A percentile compares a stretch with the other conserved stretches of the same genome.
Evolutionary conservation across 2,329 filamentous ascomycete species (phyloP).

Genomic region (Epichloe sp.): DNA sequence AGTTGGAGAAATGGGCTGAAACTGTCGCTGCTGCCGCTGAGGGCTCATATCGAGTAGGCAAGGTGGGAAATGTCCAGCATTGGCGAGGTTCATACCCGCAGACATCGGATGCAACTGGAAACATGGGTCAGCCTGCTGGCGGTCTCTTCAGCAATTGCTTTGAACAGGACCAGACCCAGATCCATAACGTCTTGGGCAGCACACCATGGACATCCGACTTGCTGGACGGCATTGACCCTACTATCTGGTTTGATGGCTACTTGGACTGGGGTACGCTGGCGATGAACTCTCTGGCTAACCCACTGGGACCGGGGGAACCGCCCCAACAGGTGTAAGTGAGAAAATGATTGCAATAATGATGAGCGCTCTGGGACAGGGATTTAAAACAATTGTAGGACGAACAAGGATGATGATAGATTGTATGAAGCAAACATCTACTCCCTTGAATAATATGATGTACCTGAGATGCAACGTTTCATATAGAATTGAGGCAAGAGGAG

Average conservation of each 20-base stretch:
- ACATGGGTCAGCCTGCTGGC: neutral
- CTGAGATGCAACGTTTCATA: too few relatives aligned
- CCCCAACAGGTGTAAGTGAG: neutral
- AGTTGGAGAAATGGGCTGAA: constrained; percentile 34
- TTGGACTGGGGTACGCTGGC: constrained; percentile 21
- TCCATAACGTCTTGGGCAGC: constrained; percentile 14
- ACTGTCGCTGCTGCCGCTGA: constrained; percentile 26
- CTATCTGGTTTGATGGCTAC: constrained; percentile 22
- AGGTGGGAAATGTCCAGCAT: neutral
- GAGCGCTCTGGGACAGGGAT: neutral
- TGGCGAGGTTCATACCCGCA: constrained; percentile 10
- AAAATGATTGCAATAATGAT: neutral
- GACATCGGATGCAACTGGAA: neutral
- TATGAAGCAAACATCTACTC: too few relatives aligned
- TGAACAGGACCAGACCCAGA: constrained; percentile 12
- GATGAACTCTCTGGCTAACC: constrained; percentile 18
- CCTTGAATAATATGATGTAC: too few relatives aligned
- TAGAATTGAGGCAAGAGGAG: too few relatives aligned
- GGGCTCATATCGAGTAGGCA: constrained; percentile 8
- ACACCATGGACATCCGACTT: constrained; percentile 19
- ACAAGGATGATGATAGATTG: neutral
- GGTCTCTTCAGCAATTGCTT: constrained; percentile 8
- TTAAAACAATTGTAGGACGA: neutral
- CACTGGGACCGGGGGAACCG: constrained; percentile 8
- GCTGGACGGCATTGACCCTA: constrained; percentile 21